Percentiles rank a stretch among this genome's conserved stretches.
These are phyloP conservation scores for Aristolochia californica DNA, from an alignment of 164 flowering plant species.

Conservation along the genomic window DNA sequence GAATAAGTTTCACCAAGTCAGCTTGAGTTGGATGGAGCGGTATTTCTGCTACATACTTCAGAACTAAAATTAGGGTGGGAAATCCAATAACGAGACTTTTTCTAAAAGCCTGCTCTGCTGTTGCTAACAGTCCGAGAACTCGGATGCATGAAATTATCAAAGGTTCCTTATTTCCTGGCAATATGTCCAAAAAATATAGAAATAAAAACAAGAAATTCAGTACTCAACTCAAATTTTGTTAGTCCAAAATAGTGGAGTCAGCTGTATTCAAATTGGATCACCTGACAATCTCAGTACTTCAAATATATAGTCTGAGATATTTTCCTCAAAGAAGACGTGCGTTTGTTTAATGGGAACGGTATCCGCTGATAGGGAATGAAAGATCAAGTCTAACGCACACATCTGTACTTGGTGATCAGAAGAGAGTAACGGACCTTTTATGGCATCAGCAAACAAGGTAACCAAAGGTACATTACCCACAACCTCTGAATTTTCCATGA, in stretches of 20 bases:
- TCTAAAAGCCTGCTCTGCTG: constrained; percentile 51
- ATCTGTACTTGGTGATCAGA: constrained; percentile 71
- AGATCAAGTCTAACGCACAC: constrained; percentile 53
- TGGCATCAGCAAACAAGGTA: constrained; percentile 72
- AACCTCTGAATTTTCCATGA: constrained; percentile 29
- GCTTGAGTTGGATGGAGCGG: constrained; percentile 80
- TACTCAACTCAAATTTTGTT: neutral
- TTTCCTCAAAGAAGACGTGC: constrained; percentile 62
- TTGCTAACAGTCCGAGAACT: constrained; percentile 64
- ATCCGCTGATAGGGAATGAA: constrained; percentile 46
- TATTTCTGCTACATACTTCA: constrained; percentile 56
- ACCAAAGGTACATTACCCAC: constrained; percentile 24
- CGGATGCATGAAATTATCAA: constrained; percentile 53
- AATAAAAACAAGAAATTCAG: neutral
- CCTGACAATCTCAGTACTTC: constrained; percentile 87
- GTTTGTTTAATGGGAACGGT: constrained; percentile 22
- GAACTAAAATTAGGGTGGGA: constrained; percentile 58
- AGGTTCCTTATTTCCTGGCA: constrained; percentile 57
- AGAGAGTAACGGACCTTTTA: constrained; percentile 90
- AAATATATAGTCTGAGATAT: constrained; percentile 72
- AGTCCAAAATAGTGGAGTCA: neutral
- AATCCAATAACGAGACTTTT: constrained; percentile 78
- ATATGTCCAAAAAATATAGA: constrained; percentile 1
- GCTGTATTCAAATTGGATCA: constrained; percentile 10
- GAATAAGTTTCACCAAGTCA: constrained; percentile 53